A percentile compares a stretch with the other conserved stretches of the same genome.
These are phyloP conservation scores for Apostasia shenzhenica DNA, from an alignment of 106 monocot genomes.

Conservation along the genomic window DNA sequence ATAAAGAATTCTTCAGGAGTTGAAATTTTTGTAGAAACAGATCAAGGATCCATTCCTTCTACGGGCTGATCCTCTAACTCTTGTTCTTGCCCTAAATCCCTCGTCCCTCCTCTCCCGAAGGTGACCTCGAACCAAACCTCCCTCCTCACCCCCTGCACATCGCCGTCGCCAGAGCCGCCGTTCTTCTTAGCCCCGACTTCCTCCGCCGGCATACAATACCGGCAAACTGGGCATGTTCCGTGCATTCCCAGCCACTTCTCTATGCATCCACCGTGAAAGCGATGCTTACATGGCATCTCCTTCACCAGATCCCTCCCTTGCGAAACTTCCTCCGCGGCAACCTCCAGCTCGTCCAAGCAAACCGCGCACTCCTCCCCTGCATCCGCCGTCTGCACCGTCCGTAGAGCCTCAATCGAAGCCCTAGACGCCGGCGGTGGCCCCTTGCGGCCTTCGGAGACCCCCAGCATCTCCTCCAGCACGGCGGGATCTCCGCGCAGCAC, in stretches of 20 bases:
- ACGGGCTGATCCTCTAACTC: not conserved
- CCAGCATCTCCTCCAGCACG: constrained; percentile 20
- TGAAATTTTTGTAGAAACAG: too few relatives aligned
- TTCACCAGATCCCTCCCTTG: constrained; percentile 23
- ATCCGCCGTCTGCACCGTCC: constrained; percentile 15
- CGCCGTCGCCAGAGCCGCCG: constrained; percentile 9
- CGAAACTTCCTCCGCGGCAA: not conserved
- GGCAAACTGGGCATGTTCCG: constrained; percentile 66
- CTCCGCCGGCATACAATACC: constrained; percentile 53
- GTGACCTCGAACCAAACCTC: constrained; percentile 19
- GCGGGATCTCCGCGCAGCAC: constrained; percentile 10
- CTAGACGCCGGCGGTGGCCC: constrained; percentile 55
- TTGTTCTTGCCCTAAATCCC: not conserved
- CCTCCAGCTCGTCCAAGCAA: constrained; percentile 41
- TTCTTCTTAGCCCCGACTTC: constrained; percentile 12
- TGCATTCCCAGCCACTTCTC: constrained; percentile 69
- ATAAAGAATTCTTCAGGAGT: too few relatives aligned
- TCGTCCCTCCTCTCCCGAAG: not conserved
- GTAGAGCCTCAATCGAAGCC: constrained; percentile 51
- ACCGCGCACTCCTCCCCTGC: constrained; percentile 38
- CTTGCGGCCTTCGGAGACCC: not conserved
- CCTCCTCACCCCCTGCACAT: constrained; percentile 6
- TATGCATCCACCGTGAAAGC: constrained; percentile 64
- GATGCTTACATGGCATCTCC: constrained; percentile 76
- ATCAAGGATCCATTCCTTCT: not conserved